Evolutionary conservation across 352 stramenopile genomes (phyloP).

Genomic region (Phytopythium mirpurense): DNA sequence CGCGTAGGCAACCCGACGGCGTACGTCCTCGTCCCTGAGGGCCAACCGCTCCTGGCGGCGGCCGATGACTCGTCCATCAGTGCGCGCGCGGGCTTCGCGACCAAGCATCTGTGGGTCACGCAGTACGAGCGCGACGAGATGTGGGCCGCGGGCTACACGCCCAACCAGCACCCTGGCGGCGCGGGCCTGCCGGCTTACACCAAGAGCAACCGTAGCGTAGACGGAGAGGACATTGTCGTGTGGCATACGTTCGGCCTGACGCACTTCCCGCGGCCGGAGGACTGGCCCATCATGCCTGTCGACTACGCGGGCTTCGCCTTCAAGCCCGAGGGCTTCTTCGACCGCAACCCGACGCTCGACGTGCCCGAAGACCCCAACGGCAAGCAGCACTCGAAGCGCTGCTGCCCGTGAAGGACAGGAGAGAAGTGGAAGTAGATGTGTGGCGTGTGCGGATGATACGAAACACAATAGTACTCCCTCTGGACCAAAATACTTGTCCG

Average conservation of each 20-base stretch:
- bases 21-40: constrained; percentile 53
- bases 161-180: constrained; percentile 44
- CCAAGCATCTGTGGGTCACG: constrained; percentile 73
- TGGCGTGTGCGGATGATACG: too few relatives aligned
- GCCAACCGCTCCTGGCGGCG: constrained; percentile 48
- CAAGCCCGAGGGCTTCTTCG: constrained; percentile 64
- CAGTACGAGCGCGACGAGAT: constrained; percentile 49
- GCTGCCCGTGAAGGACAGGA: constrained; percentile 7
- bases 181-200: constrained; percentile 53
- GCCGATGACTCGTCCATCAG: constrained; percentile 38
- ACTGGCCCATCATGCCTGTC: constrained; percentile 75
- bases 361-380: constrained; percentile 36
- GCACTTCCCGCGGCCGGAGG: constrained; percentile 64
- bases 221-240: constrained; percentile 63
- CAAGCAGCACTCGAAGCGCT: constrained; percentile 30
- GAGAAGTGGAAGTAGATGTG: not conserved
- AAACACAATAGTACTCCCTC: too few relatives aligned
- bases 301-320: constrained; percentile 67
- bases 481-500: too few relatives aligned
- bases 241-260: constrained; percentile 75
- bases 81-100: constrained; percentile 51
- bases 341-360: constrained; percentile 50
- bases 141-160: constrained; percentile 67
- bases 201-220: constrained; percentile 39
- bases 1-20: constrained; percentile 42